Percentiles rank a stretch among this genome's conserved stretches.
phyloP scores from a whole-genome alignment of 352 stramenopile species.

The Phytophthora melonis region DNA sequence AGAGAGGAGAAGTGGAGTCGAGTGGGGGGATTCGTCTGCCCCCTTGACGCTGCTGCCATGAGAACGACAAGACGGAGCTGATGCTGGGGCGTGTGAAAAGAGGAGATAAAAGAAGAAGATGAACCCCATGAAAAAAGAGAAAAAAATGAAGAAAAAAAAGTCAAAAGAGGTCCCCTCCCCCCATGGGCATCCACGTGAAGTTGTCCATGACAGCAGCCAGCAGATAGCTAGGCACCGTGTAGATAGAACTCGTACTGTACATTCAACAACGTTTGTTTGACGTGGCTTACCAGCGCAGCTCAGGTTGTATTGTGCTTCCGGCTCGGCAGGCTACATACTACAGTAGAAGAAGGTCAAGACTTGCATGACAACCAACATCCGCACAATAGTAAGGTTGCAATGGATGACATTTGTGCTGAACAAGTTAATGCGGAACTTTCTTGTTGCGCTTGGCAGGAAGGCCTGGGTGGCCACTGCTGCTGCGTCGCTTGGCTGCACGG shows the following conservation, averaged over 20 bases:
- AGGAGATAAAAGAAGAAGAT: conserved; percentile 40
- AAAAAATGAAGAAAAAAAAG: conserved; percentile 37
- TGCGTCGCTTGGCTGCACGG: conserved; percentile 56
- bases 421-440: conserved; percentile 49
- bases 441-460: conserved; percentile 69
- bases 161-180: conserved; percentile 27
- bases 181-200: conserved; percentile 27
- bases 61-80: conserved; percentile 26
- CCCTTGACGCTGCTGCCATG: not conserved
- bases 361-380: no score
- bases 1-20: not conserved
- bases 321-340: no score
- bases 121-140: conserved; percentile 40
- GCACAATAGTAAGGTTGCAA: not conserved
- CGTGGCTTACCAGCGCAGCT: not conserved
- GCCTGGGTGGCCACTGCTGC: conserved; percentile 28
- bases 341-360: no score
- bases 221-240: conserved; percentile 17
- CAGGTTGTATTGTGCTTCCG: no score
- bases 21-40: not conserved
- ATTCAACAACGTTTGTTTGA: conserved; percentile 5
- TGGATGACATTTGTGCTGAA: not conserved
- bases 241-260: conserved; percentile 15
- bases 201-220: conserved; percentile 29
- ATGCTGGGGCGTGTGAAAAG: conserved; percentile 31